Evolutionary conservation across 805 yeast species (phyloP), one percentile per base, ranked within the genome.

Genomic region (Starmerella scarabaei): DNA sequence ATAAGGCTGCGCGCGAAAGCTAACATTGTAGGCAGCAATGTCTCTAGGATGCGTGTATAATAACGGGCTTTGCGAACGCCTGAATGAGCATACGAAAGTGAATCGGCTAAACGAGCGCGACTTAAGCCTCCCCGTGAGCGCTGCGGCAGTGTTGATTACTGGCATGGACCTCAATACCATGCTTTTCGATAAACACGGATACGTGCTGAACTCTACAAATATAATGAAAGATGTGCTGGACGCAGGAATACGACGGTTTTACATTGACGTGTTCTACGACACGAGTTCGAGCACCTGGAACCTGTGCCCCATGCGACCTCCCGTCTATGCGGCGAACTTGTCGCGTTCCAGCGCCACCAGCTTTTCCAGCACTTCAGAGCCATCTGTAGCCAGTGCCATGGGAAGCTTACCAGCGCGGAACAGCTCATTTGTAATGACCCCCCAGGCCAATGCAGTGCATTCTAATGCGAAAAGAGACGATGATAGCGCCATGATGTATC

Each of bases 261-360:
- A 60, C 44, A 30, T 72, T 5, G 75, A 75, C 49, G 50, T 72
- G n/a, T 73, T 67, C 53, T 73, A 72, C 72, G 70, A 70, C 52
- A 59, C 60, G 27, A 50, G 47, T 32, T 54, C 59, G 6, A 35
- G 45, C 9, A 47, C 41, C 33, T 72, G 77, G 77, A 77, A 71
- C 53, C 54, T 73, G 18, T 73, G 79, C 47, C 79, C 79, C 1
- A 66, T 60, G 3, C 30, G 4, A n/a, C 28, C 26, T 11, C 19
- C n/a, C n/a, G 35, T 21, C 21, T 35, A 31, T 5, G 21, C 29
- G 11, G 11, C 7, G 5, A 26, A 24, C 17, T 4, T 26, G 31
- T 3, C 17, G 16, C n/a, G n/a, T n/a, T 20, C 15, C 5, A 16
- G 16, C 5, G 21, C 20, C 12, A 38, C n/a, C 18, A 11, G 11